Percentiles rank a stretch among this genome's conserved stretches.
Evolutionary conservation across 2,329 filamentous ascomycete species (phyloP).

Genomic region (Chrysoporthe austroafricana): DNA sequence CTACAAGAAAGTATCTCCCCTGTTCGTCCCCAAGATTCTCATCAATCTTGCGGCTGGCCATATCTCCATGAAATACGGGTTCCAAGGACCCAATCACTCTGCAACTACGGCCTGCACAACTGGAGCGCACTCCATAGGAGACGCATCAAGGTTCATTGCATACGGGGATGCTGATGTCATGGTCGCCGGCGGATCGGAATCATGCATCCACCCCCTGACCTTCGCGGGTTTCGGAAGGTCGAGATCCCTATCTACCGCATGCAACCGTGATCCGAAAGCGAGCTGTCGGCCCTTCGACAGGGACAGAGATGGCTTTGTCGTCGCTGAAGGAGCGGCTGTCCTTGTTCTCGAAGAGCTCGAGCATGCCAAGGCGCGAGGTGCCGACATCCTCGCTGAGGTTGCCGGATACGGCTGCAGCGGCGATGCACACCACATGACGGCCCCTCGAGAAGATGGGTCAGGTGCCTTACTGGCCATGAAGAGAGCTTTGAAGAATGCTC

Average conservation of each 20-base stretch:
- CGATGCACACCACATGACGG: constrained; percentile 93
- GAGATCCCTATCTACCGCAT: constrained; percentile 80
- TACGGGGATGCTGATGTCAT: constrained; percentile 92
- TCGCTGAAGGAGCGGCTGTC: constrained; percentile 89
- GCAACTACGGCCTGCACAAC: constrained; percentile 96
- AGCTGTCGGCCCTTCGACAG: constrained; percentile 88
- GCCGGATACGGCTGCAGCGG: constrained; percentile 88
- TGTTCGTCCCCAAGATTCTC: constrained; percentile 90
- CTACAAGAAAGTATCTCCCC: constrained; percentile 88
- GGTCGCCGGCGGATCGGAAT: constrained; percentile 93
- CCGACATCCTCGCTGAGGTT: constrained; percentile 85
- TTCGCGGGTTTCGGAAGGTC: constrained; percentile 90
- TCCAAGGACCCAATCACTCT: constrained; percentile 89
- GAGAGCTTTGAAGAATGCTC: constrained; percentile 74
- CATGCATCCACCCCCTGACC: constrained; percentile 92
- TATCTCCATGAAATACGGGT: constrained; percentile 88
- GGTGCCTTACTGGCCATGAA: constrained; percentile 87
- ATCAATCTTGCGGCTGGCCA: constrained; percentile 96
- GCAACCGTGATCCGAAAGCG: constrained; percentile 70
- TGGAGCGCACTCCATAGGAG: constrained; percentile 90
- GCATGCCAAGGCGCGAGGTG: constrained; percentile 79
- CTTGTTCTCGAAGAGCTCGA: constrained; percentile 87
- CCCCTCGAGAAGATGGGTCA: constrained; percentile 78
- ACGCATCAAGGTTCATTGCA: constrained; percentile 91
- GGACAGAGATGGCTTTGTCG: constrained; percentile 82